These are phyloP conservation scores for Hygrophorus pudorinus DNA, from an alignment of 768 basidiomycete genomes.

Conservation along the genomic window DNA sequence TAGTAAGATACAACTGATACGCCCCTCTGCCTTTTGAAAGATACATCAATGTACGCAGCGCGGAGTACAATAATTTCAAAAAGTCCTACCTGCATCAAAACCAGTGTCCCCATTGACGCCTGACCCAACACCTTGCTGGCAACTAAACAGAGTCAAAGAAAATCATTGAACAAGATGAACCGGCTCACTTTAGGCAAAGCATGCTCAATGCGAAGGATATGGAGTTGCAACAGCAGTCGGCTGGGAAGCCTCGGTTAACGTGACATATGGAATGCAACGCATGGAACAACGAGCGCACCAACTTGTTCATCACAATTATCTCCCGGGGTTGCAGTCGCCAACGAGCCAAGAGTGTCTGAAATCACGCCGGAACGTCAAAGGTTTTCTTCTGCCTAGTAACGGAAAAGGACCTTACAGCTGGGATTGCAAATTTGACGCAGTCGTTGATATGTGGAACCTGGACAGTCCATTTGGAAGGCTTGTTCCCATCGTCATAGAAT, in stretches of 20 bases:
- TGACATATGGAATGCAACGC: neutral
- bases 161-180: neutral
- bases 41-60: neutral
- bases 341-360: constrained; percentile 15
- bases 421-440: constrained; percentile 17
- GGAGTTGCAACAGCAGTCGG: constrained; percentile 18
- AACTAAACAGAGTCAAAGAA: constrained; percentile 8
- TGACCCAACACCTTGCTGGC: constrained; percentile 13
- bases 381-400: too few relatives aligned
- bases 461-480: neutral
- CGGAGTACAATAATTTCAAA: neutral
- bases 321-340: constrained; percentile 14
- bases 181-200: constrained; percentile 18
- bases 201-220: constrained; percentile 18
- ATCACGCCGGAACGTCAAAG: neutral
- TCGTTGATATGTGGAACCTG: constrained; percentile 17
- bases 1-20: constrained; percentile 6
- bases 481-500: neutral
- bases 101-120: constrained; percentile 9
- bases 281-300: constrained; percentile 6
- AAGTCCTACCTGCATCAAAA: neutral
- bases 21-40: neutral
- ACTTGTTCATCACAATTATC: constrained; percentile 18
- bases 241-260: constrained; percentile 5
- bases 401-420: constrained; percentile 9